Evolutionary conservation across 2,329 filamentous ascomycete species (phyloP).

Genomic region (Septoria linicola): DNA sequence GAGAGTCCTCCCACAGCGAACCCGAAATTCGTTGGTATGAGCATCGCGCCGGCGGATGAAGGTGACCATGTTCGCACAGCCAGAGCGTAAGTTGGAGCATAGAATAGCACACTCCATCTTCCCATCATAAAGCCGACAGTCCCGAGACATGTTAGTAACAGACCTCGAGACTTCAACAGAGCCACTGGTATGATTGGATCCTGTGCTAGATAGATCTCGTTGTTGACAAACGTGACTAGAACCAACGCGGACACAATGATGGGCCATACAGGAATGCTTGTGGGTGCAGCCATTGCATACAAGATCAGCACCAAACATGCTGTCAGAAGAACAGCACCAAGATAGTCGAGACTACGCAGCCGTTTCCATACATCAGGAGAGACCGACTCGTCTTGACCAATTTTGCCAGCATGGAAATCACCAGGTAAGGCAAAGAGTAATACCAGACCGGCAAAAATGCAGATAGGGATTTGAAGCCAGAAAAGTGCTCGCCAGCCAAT

Average conservation of each 20-base stretch:
- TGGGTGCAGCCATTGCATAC: conserved; percentile 64
- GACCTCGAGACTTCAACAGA: conserved; percentile 67
- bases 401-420: conserved; percentile 37
- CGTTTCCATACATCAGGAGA: conserved; percentile 45
- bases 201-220: conserved; percentile 62
- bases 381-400: conserved; percentile 17
- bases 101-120: conserved; percentile 79
- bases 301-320: conserved; percentile 69
- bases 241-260: conserved; percentile 60
- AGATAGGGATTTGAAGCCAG: conserved; percentile 66
- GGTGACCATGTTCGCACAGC: conserved; percentile 70
- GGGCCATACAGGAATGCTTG: conserved; percentile 58
- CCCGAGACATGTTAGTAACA: conserved; percentile 70
- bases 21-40: conserved; percentile 78
- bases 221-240: conserved; percentile 58
- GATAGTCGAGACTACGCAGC: conserved; percentile 69
- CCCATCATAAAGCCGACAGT: conserved; percentile 78
- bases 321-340: conserved; percentile 65
- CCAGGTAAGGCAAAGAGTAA: conserved; percentile 66
- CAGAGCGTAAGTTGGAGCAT: conserved; percentile 75
- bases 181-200: conserved; percentile 75
- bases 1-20: conserved; percentile 73
- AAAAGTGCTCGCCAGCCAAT: conserved; percentile 76
- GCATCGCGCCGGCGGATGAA: conserved; percentile 68
- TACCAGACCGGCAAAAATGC: conserved; percentile 59